Percentiles rank a stretch among this genome's conserved stretches.
phyloP scores from a whole-genome alignment of 2,329 filamentous ascomycete genomes.

The Pseudocercospora musae region DNA sequence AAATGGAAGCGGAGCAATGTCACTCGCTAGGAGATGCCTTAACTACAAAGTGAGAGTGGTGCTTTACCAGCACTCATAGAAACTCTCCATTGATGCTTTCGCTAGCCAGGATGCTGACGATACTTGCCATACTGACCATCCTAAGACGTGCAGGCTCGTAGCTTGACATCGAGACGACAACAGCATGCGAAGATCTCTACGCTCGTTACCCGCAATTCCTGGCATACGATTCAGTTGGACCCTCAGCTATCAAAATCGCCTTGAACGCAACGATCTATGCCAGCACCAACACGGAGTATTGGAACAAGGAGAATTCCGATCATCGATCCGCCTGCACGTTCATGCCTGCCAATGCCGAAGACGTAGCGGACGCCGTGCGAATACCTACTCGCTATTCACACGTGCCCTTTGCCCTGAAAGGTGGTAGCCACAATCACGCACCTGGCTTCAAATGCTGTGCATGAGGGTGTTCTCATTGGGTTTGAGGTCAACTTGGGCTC shows the following conservation, averaged over 20 bases:
- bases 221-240: constrained; percentile 20
- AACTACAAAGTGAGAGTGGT: background rate
- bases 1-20: too few relatives aligned
- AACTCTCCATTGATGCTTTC: background rate
- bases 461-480: constrained; percentile 43
- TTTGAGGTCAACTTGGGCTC: constrained; percentile 43
- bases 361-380: constrained; percentile 54
- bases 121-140: background rate
- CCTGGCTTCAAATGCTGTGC: constrained; percentile 47
- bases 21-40: too few relatives aligned
- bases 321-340: constrained; percentile 31
- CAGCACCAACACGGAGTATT: constrained; percentile 23
- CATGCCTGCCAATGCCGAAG: constrained; percentile 47
- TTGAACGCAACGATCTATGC: constrained; percentile 18
- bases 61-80: background rate
- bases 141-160: background rate
- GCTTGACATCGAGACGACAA: constrained; percentile 15
- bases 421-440: constrained; percentile 49
- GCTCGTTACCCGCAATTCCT: constrained; percentile 22
- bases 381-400: constrained; percentile 47
- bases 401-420: constrained; percentile 55
- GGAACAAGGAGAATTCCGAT: constrained; percentile 24
- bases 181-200: constrained; percentile 24
- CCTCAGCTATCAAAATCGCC: constrained; percentile 9
- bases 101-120: background rate